A percentile compares a stretch with the other conserved stretches of the same genome.
Conservation (phyloP, 768 basidiomycete species). For the Pleurotus sapidus region DNA sequence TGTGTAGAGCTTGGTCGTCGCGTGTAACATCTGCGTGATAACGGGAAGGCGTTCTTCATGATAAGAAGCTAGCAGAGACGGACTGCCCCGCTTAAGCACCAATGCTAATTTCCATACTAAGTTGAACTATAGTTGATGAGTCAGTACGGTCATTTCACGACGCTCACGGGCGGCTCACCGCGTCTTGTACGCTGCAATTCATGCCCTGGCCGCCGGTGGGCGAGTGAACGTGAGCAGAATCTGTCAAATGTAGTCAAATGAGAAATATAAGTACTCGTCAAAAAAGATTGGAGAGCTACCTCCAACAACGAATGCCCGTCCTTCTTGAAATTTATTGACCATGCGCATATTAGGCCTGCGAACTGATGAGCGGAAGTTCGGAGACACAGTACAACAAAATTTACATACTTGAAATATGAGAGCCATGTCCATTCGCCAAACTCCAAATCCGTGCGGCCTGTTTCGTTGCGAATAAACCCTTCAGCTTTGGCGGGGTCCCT, state of each 20-base stretch:
- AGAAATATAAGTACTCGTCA: background rate
- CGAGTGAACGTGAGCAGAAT: conserved; percentile 18
- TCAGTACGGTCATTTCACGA: background rate
- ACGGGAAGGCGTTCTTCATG: conserved; percentile 25
- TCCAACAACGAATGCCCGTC: conserved; percentile 21
- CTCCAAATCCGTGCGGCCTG: conserved; percentile 11
- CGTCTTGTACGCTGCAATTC: conserved; percentile 24
- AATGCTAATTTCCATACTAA: conserved; percentile 28
- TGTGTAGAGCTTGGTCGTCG: conserved; percentile 18
- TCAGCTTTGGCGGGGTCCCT: conserved; percentile 12
- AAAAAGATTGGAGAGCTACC: conserved; percentile 11
- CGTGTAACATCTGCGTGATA: conserved; percentile 26
- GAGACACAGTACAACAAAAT: background rate
- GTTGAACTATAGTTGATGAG: conserved; percentile 16
- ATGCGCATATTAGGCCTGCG: conserved; percentile 24
- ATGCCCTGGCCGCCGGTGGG: conserved; percentile 23
- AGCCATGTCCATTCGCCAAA: conserved; percentile 14
- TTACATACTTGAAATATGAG: conserved; percentile 13
- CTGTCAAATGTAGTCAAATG: conserved; percentile 7
- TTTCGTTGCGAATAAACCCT: conserved; percentile 12
- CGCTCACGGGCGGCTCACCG: conserved; percentile 11
- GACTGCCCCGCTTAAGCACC: conserved; percentile 18
- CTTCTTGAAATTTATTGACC: conserved; percentile 20
- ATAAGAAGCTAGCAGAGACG: conserved; percentile 20
- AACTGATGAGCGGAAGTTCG: no score